These are phyloP conservation scores for Candida gigantensis DNA, from an alignment of 1,139 yeast species.

Conservation along the genomic window DNA sequence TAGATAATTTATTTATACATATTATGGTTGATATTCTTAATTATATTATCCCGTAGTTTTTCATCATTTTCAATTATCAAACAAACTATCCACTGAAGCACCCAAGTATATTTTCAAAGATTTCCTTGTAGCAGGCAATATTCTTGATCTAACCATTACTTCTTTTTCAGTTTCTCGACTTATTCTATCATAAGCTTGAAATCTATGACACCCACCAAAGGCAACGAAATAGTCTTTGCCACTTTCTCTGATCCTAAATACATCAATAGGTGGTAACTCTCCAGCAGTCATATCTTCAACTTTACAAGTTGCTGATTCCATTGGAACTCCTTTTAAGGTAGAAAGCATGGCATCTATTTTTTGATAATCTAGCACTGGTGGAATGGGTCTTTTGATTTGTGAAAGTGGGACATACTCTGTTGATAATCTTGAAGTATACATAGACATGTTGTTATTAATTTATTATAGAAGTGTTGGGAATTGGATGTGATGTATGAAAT, in stretches of 20 bases:
- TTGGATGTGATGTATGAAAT: no score
- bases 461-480: no score
- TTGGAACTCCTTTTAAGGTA: conserved; percentile 64
- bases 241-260: conserved; percentile 60
- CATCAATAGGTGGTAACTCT: conserved; percentile 77
- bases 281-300: conserved; percentile 59
- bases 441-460: conserved; percentile 24
- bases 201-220: conserved; percentile 83
- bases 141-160: conserved; percentile 58
- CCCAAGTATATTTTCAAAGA: conserved; percentile 67
- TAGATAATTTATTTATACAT: not conserved
- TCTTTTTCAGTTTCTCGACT: conserved; percentile 28
- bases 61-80: conserved; percentile 26
- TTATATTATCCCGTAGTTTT: no score
- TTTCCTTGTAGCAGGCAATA: conserved; percentile 66
- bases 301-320: conserved; percentile 63
- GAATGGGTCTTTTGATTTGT: conserved; percentile 74
- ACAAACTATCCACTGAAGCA: conserved; percentile 59
- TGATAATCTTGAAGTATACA: conserved; percentile 40
- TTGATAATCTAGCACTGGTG: conserved; percentile 72
- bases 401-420: conserved; percentile 62
- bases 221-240: conserved; percentile 72
- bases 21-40: no score
- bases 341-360: conserved; percentile 81
- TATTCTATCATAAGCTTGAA: conserved; percentile 69